These are phyloP conservation scores for Saccharum officinarum DNA, from an alignment of 176 grass and related monocot species.

Conservation along the genomic window DNA sequence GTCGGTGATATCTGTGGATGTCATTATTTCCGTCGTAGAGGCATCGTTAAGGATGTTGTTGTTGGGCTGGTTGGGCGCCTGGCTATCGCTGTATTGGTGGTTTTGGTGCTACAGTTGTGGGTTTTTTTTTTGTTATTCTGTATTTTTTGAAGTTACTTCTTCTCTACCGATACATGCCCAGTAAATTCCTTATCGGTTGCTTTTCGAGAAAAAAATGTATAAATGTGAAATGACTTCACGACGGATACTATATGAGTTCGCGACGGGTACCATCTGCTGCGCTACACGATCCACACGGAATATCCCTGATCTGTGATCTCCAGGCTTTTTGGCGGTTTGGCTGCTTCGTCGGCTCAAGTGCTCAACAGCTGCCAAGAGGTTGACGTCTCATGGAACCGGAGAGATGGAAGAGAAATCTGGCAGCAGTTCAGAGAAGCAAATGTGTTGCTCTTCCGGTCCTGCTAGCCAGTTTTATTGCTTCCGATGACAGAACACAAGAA, in stretches of 20 bases:
- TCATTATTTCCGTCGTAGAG: no score
- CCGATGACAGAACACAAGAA: background rate
- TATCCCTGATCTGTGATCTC: constrained; percentile 28
- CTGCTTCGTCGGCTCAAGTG: background rate
- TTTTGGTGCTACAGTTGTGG: no score
- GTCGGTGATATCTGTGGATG: no score
- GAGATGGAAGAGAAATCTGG: background rate
- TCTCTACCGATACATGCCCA: no score
- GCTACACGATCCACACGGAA: constrained; percentile 15
- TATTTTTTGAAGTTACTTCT: no score
- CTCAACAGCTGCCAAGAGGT: constrained; percentile 22
- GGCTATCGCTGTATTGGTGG: no score
- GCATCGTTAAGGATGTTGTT: no score
- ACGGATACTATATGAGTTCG: background rate
- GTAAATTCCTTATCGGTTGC: background rate
- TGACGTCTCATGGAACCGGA: constrained; percentile 30
- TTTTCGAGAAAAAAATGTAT: background rate
- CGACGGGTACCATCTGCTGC: background rate
- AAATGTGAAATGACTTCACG: background rate
- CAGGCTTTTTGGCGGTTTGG: constrained; percentile 12
- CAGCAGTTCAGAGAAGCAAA: constrained; percentile 1
- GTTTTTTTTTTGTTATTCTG: no score
- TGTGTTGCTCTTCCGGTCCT: background rate
- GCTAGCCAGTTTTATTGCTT: constrained; percentile 16
- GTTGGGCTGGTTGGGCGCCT: no score